Evolutionary conservation across 495 filamentous ascomycete species (phyloP).

Genomic region (Acidomyces sp.): DNA sequence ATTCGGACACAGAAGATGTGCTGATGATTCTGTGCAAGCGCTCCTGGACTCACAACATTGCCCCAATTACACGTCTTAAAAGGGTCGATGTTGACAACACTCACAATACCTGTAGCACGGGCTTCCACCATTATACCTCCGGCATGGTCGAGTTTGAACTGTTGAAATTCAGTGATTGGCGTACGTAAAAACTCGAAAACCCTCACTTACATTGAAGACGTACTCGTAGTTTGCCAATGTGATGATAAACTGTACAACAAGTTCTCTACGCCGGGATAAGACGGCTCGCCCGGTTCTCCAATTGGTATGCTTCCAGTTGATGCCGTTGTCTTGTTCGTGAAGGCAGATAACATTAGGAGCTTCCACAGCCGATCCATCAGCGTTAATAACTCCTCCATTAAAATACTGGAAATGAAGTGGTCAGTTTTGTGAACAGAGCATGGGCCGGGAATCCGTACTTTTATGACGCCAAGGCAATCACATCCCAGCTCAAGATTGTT

Average conservation of each 20-base stretch:
- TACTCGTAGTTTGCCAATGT: slow-evolving; percentile 30
- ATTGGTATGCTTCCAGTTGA: slow-evolving; percentile 35
- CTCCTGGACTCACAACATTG: slow-evolving; percentile 30
- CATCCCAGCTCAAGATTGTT: slow-evolving; percentile 28
- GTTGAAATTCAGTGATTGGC: neutral
- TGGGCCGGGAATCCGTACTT: slow-evolving; percentile 13
- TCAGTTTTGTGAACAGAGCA: neutral
- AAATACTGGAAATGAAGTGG: slow-evolving; percentile 50
- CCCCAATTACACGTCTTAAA: slow-evolving; percentile 36
- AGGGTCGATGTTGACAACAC: slow-evolving; percentile 23
- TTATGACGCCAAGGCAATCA: slow-evolving; percentile 25
- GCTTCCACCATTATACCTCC: slow-evolving; percentile 24
- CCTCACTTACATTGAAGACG: slow-evolving; percentile 19
- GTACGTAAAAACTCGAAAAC: neutral
- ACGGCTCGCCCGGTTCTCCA: slow-evolving; percentile 35
- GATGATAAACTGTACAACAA: slow-evolving; percentile 28
- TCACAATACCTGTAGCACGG: slow-evolving; percentile 28
- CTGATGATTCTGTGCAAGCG: slow-evolving; percentile 32
- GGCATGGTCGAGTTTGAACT: slow-evolving; percentile 22
- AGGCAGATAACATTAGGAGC: slow-evolving; percentile 25
- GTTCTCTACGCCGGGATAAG: slow-evolving; percentile 22
- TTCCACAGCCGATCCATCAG: slow-evolving; percentile 38
- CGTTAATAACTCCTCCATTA: slow-evolving; percentile 43
- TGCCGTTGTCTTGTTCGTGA: slow-evolving; percentile 26
- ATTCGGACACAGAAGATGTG: slow-evolving; percentile 43